These are phyloP conservation scores for Paecilomyces niveus DNA, from an alignment of 2,329 filamentous ascomycete genomes.

Conservation along the genomic window DNA sequence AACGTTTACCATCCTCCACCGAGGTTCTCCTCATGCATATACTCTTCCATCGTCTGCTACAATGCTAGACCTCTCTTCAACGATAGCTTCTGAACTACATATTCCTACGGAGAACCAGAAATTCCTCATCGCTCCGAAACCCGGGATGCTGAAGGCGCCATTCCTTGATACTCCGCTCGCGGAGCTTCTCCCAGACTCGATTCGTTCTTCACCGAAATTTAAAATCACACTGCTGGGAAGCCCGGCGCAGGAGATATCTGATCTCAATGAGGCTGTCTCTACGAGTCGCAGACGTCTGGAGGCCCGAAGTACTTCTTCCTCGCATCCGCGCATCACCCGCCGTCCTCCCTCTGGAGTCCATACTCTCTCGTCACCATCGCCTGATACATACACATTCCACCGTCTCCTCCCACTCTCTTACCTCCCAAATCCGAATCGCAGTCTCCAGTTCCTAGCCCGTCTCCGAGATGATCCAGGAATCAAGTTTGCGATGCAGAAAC, in stretches of 20 bases:
- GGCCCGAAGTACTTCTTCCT: slow-evolving; percentile 16
- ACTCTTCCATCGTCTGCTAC: slow-evolving; percentile 45
- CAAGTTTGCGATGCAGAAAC: slow-evolving; percentile 71
- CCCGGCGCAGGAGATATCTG: slow-evolving; percentile 33
- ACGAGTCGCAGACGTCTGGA: slow-evolving; percentile 20
- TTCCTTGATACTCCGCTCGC: slow-evolving; percentile 31
- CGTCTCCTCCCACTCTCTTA: slow-evolving; percentile 67
- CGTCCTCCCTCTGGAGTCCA: slow-evolving; percentile 15
- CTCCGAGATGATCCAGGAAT: slow-evolving; percentile 81
- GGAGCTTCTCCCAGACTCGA: slow-evolving; percentile 18
- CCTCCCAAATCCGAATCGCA: slow-evolving; percentile 68
- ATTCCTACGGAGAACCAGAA: slow-evolving; percentile 38
- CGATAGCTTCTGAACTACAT: slow-evolving; percentile 26
- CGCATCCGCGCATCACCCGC: slow-evolving; percentile 5
- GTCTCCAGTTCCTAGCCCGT: slow-evolving; percentile 63
- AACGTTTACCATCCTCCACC: slow-evolving; percentile 47
- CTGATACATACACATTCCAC: slow-evolving; percentile 78
- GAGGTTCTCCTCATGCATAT: slow-evolving; percentile 45
- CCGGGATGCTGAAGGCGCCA: slow-evolving; percentile 39
- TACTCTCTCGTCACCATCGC: slow-evolving; percentile 19
- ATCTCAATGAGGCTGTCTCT: slow-evolving; percentile 31
- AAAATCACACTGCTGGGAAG: slow-evolving; percentile 43
- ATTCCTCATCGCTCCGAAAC: slow-evolving; percentile 40
- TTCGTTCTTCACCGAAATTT: slow-evolving; percentile 27
- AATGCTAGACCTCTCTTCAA: slow-evolving; percentile 36